Conservation (phyloP, 2,329 filamentous ascomycete species). For the Hypoxylon sp. region DNA sequence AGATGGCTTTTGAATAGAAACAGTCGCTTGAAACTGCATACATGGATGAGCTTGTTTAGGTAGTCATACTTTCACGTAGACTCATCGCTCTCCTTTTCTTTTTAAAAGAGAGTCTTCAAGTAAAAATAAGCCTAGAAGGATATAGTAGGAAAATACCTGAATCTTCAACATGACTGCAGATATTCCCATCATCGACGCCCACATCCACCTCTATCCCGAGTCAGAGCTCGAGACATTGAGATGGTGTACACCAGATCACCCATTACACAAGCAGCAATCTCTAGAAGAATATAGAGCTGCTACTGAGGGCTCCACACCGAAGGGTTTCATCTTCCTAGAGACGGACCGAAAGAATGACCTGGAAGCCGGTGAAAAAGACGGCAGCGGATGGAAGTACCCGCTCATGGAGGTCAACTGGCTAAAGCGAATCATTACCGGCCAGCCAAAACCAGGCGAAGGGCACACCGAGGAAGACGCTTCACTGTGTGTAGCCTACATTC, state of each 20-base stretch:
- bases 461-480: conserved; percentile 66
- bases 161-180: conserved; percentile 50
- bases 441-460: conserved; percentile 70
- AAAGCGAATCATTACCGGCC: conserved; percentile 74
- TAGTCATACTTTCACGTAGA: conserved; percentile 19
- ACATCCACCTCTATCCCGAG: conserved; percentile 88
- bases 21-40: conserved; percentile 27
- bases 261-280: conserved; percentile 75
- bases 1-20: conserved; percentile 19
- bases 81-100: background rate
- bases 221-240: conserved; percentile 76
- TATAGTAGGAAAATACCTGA: conserved; percentile 9
- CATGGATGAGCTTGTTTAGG: conserved; percentile 16
- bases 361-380: conserved; percentile 61
- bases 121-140: conserved; percentile 3
- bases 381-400: conserved; percentile 75
- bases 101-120: background rate
- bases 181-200: conserved; percentile 84
- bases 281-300: conserved; percentile 73
- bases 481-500: conserved; percentile 78
- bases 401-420: conserved; percentile 81
- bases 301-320: conserved; percentile 61
- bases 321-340: conserved; percentile 87
- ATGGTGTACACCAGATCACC: conserved; percentile 75
- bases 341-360: conserved; percentile 79